Percentiles rank a stretch among this genome's conserved stretches.
phyloP scores from a whole-genome alignment of 345 rosid genomes.

The Eucalyptus curtisii region DNA sequence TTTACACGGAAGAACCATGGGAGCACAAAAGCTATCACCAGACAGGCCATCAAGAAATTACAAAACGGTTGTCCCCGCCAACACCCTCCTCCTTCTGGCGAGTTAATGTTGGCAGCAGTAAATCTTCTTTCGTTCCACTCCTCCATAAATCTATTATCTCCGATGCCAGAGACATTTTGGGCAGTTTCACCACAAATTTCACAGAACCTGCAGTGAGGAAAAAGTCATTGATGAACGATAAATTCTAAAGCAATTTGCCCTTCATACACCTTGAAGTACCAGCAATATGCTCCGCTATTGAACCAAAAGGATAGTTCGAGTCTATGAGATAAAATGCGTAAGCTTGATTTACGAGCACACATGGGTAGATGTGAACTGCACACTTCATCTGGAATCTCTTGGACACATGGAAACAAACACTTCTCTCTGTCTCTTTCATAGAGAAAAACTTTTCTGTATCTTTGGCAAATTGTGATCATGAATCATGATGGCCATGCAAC shows the following conservation, averaged over 20 bases:
- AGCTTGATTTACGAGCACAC: neutral
- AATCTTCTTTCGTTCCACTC: constrained; percentile 35
- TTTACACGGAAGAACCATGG: constrained; percentile 64
- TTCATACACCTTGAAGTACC: neutral
- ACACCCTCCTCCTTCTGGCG: constrained; percentile 21
- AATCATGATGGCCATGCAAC: neutral
- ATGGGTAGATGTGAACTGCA: neutral
- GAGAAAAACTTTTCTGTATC: neutral
- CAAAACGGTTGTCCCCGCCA: constrained; percentile 65
- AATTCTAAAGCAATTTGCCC: neutral
- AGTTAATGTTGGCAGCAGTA: neutral
- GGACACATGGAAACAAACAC: neutral
- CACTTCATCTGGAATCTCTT: neutral
- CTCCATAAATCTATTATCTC: constrained; percentile 31
- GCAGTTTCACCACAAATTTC: constrained; percentile 62
- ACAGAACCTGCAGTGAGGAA: constrained; percentile 32
- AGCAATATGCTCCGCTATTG: neutral
- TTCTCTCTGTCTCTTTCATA: neutral
- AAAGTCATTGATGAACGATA: neutral
- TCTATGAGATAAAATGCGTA: neutral
- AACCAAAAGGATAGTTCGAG: neutral
- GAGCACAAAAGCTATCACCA: constrained; percentile 55
- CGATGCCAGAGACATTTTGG: constrained; percentile 28
- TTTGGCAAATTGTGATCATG: neutral
- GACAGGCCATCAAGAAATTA: constrained; percentile 62